phyloP scores from a whole-genome alignment of 2,329 filamentous ascomycete species.

The Sclerotinia spermophila region DNA sequence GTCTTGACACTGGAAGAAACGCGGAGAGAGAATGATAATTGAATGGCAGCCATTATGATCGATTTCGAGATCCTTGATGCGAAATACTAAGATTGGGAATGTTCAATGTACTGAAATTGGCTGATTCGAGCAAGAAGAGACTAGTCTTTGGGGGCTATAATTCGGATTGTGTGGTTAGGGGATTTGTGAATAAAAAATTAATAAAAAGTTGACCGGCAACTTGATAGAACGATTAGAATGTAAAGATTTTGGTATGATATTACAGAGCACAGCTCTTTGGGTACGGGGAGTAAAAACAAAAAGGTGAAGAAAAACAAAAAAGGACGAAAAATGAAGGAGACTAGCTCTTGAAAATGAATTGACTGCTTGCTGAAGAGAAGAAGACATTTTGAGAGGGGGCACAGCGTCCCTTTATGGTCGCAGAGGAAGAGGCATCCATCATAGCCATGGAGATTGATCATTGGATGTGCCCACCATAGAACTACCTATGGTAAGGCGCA shows the following conservation, averaged over 20 bases:
- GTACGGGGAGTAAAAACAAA: constrained; percentile 35
- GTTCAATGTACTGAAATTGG: constrained; percentile 28
- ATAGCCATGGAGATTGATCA: constrained; percentile 14
- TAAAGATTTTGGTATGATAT: constrained; percentile 39
- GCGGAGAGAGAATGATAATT: constrained; percentile 93
- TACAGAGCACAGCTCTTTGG: constrained; percentile 53
- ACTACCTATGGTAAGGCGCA: constrained; percentile 14
- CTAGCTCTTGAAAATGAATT: constrained; percentile 48
- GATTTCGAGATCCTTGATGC: constrained; percentile 38
- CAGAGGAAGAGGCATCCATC: not conserved
- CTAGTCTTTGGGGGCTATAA: constrained; percentile 31
- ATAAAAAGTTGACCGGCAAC: constrained; percentile 51
- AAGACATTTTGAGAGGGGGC: constrained; percentile 28
- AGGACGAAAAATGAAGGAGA: constrained; percentile 47
- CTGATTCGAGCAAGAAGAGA: constrained; percentile 41
- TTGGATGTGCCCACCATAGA: constrained; percentile 9
- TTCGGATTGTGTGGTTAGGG: constrained; percentile 24
- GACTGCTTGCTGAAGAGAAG: constrained; percentile 63
- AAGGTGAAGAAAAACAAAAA: constrained; percentile 45
- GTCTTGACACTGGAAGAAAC: constrained; percentile 96
- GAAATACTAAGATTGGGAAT: constrained; percentile 35
- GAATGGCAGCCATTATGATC: constrained; percentile 78
- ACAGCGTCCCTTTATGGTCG: constrained; percentile 32
- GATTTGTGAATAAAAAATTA: constrained; percentile 55
- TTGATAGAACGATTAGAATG: constrained; percentile 37